A percentile compares a stretch with the other conserved stretches of the same genome.
These are phyloP conservation scores for Sarcodon aspratus DNA, from an alignment of 768 basidiomycete species.

Conservation along the genomic window DNA sequence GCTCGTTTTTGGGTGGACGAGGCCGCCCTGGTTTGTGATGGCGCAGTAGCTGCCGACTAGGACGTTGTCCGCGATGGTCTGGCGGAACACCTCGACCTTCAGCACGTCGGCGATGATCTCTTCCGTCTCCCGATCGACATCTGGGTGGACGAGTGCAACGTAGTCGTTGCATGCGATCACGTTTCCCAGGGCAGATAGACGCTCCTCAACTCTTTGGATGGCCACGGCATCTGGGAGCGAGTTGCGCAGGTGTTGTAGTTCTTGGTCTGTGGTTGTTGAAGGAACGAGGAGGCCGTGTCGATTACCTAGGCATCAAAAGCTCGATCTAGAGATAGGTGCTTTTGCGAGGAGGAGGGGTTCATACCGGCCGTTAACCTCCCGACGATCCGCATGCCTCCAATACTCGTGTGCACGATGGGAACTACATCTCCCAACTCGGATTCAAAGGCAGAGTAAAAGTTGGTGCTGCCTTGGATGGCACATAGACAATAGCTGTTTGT, in stretches of 20 bases:
- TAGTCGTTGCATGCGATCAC: conserved; percentile 99
- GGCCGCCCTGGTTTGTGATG: conserved; percentile 92
- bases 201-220: conserved; percentile 94
- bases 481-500: conserved; percentile 97
- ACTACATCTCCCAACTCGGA: conserved; percentile 86
- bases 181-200: conserved; percentile 93
- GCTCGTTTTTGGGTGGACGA: conserved; percentile 96
- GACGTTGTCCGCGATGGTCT: conserved; percentile 94
- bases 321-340: not conserved
- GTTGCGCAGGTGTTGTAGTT: conserved; percentile 95
- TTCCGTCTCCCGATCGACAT: conserved; percentile 96
- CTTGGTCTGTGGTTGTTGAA: conserved; percentile 92
- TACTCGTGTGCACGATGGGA: conserved; percentile 93
- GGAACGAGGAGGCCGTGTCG: conserved; percentile 96
- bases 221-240: conserved; percentile 87
- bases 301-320: conserved; percentile 46
- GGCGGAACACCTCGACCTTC: conserved; percentile 98
- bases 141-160: conserved; percentile 97
- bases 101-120: conserved; percentile 99
- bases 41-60: conserved; percentile 95
- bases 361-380: conserved; percentile 86
- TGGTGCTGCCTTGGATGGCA: conserved; percentile 89
- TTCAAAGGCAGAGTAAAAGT: conserved; percentile 98
- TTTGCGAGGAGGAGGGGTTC: not conserved
- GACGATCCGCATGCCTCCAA: conserved; percentile 88